Evolutionary conservation across 345 rosid species (phyloP).

Genomic region (Bruguiera parviflora): DNA sequence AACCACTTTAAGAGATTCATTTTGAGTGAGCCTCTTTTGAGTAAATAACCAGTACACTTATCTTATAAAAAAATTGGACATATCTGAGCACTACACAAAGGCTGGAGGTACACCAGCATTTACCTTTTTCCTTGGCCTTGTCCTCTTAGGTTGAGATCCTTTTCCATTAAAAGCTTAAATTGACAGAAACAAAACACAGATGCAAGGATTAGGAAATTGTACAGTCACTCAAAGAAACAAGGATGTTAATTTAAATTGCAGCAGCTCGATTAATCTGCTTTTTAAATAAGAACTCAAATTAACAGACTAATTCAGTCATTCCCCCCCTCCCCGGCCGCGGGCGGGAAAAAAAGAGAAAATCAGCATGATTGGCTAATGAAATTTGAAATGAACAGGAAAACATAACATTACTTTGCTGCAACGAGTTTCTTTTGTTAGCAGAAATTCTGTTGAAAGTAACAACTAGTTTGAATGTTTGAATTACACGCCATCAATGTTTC

Average conservation of each 20-base stretch:
- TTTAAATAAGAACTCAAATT: neutral
- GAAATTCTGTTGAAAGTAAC: neutral
- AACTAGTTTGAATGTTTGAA: neutral
- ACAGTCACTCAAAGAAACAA: no score
- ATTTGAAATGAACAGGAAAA: neutral
- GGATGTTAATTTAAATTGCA: no score
- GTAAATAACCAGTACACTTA: conserved; percentile 40
- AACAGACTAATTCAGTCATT: neutral
- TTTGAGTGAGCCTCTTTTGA: conserved; percentile 38
- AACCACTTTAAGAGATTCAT: conserved; percentile 32
- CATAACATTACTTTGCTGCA: neutral
- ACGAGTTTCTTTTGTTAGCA: neutral
- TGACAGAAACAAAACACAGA: conserved; percentile 1
- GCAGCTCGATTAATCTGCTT: no score
- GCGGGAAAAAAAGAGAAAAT: neutral
- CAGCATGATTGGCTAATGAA: neutral
- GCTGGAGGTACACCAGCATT: conserved; percentile 3
- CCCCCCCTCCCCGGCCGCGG: no score
- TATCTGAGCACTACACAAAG: conserved; percentile 6
- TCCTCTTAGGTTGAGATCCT: conserved; percentile 65
- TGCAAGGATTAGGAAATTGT: conserved; percentile 6
- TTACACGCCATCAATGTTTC: neutral
- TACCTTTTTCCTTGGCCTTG: conserved; percentile 67
- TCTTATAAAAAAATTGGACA: conserved; percentile 9
- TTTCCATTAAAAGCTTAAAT: conserved; percentile 1